Base-by-base conservation (phyloP, 1,284 basidiomycete species). In the Moesziomyces sp. region DNA sequence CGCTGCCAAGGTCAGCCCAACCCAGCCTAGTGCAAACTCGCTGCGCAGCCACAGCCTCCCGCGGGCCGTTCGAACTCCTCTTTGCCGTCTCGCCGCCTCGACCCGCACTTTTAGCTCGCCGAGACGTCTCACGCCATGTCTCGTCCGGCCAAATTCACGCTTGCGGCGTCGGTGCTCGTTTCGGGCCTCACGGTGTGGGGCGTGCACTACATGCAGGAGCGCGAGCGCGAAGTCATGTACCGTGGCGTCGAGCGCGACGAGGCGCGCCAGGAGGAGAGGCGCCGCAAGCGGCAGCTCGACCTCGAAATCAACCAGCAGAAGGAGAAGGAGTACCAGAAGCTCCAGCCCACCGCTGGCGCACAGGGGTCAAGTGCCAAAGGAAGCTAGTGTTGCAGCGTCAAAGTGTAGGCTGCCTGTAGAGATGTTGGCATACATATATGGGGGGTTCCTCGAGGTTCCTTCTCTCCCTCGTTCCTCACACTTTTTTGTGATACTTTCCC, bases 151-250 rank as follows among this genome's bases (percentile, higher is more conserved):
- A 94, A 93, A 84, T 85, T 88, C 45, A 93, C 94, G 5, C 88
- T 98, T 30, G 85, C 86, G 33, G 88, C 86, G n/a, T 90, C 94
- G 4, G 85, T 93, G 52, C 76, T 89, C 9, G 84, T 92, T 54
- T 90, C 92, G 14, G 88, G 87, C 1, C 85, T 89, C 33, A 93
- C 92, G 7, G 90, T 99, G 79, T 95, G 91, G 89, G 93, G 90
- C 21, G 96, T 99, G 7, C 96, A 98, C 84, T 92, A 88, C 79
- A 88, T 96, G 69, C 96, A 99, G 85, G 87, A 89, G 46, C 88
- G 89, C 78, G 95, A 99, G 84, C 90, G 91, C 58, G 90, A 94
- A 79, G 67, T 70, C 43, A 83, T 83, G 81, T 80, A 82, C 68
- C 66, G 69, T 23, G 81, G 81, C 43, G 81, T 83, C 11, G 71